Evolutionary conservation across 805 yeast species (phyloP).

Genomic region (Candida alai): DNA sequence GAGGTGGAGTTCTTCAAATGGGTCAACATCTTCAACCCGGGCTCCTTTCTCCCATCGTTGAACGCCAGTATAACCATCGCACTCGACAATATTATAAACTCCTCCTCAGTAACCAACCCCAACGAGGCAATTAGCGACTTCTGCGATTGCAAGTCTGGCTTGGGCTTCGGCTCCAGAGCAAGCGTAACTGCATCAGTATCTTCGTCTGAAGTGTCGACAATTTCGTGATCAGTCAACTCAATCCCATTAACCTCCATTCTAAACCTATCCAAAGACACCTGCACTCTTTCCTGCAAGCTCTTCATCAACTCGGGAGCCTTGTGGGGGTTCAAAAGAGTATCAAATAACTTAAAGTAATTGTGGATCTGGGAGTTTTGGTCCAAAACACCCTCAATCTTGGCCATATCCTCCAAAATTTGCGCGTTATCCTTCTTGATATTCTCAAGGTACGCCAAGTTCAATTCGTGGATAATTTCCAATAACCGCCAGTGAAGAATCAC

Average conservation of each 20-base stretch:
- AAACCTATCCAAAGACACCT: conserved; percentile 19
- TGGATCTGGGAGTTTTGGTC: conserved; percentile 11
- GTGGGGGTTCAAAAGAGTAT: conserved; percentile 17
- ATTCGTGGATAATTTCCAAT: conserved; percentile 29
- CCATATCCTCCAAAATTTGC: conserved; percentile 13
- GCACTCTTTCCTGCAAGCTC: conserved; percentile 16
- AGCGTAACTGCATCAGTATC: conserved; percentile 10
- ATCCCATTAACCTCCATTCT: conserved; percentile 20
- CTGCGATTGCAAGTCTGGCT: conserved; percentile 10
- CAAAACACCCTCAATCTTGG: conserved; percentile 7
- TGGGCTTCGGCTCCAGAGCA: conserved; percentile 3
- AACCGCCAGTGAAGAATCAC: conserved; percentile 34
- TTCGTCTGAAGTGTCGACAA: conserved; percentile 13
- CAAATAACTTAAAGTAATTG: conserved; percentile 21
- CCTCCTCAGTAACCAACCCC: conserved; percentile 31
- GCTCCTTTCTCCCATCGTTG: conserved; percentile 14
- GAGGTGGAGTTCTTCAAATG: conserved; percentile 16
- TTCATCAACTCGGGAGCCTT: conserved; percentile 12
- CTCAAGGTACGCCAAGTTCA: conserved; percentile 27
- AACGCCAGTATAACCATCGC: conserved; percentile 22
- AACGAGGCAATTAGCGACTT: conserved; percentile 26
- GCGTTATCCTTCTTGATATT: conserved; percentile 10
- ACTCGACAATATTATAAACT: conserved; percentile 27
- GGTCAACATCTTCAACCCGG: conserved; percentile 21
- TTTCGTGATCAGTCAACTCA: conserved; percentile 30